Evolutionary conservation across 306 rosid species (phyloP).

Genomic region (Dryas drummondii): DNA sequence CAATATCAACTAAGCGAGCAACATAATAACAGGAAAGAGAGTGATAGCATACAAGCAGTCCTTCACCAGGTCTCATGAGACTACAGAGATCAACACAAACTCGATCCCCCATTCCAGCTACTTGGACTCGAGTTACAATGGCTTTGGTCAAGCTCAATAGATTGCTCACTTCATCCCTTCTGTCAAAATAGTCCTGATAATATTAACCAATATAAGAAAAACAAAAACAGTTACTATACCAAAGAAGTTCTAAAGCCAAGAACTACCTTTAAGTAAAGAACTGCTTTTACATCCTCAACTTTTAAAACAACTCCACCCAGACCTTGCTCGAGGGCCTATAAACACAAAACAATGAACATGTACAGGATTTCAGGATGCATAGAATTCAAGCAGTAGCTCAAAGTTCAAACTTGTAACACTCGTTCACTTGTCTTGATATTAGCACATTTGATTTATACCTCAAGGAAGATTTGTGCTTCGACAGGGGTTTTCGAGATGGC

Average conservation of each 20-base stretch:
- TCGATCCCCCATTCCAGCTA: constrained; percentile 90
- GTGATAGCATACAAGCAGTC: constrained; percentile 64
- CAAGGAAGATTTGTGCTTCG: constrained; percentile 78
- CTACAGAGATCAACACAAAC: constrained; percentile 94
- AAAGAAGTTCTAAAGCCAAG: constrained; percentile 25
- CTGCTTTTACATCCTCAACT: constrained; percentile 67
- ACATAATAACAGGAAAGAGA: constrained; percentile 8
- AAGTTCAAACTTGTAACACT: neutral
- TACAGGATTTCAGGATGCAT: neutral
- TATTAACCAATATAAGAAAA: constrained; percentile 40
- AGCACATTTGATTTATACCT: constrained; percentile 45
- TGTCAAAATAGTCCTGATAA: constrained; percentile 84
- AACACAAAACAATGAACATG: constrained; percentile 21
- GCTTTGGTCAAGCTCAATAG: constrained; percentile 74
- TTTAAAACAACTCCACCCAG: constrained; percentile 85
- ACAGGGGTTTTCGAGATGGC: constrained; percentile 54
- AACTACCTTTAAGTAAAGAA: constrained; percentile 74
- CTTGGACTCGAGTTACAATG: constrained; percentile 60
- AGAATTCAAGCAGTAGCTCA: neutral
- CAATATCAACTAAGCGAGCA: neutral
- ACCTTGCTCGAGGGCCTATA: constrained; percentile 83
- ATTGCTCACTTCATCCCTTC: constrained; percentile 60
- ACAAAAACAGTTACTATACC: constrained; percentile 9
- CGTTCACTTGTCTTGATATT: constrained; percentile 1
- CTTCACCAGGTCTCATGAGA: constrained; percentile 92